Evolutionary conservation across 225 moss, liverwort and hornwort genomes (phyloP).

Genomic region (Anthoceros angustus): DNA sequence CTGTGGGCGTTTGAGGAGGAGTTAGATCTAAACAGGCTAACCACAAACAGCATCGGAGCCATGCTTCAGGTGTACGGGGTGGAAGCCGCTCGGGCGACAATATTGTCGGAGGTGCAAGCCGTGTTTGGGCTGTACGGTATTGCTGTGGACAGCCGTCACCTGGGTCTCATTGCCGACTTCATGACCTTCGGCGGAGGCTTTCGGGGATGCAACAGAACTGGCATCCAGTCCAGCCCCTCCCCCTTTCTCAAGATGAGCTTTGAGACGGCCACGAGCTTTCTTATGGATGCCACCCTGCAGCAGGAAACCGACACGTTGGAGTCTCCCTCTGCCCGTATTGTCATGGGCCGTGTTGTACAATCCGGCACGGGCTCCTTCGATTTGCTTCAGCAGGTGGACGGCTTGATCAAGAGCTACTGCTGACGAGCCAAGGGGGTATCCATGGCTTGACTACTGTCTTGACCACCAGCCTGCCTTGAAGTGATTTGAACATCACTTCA

Average conservation of each 20-base stretch:
- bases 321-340: conserved; percentile 84
- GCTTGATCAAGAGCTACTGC: conserved; percentile 21
- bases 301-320: conserved; percentile 63
- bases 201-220: conserved; percentile 73
- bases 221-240: conserved; percentile 70
- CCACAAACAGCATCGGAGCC: conserved; percentile 85
- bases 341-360: conserved; percentile 79
- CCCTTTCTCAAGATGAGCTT: conserved; percentile 97
- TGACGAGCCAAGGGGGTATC: no score
- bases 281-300: conserved; percentile 86
- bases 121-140: conserved; percentile 87
- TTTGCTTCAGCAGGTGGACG: conserved; percentile 68
- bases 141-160: conserved; percentile 68
- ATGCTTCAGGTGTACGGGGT: conserved; percentile 86
- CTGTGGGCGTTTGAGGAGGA: conserved; percentile 68
- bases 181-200: conserved; percentile 95
- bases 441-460: no score
- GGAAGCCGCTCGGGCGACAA: conserved; percentile 73
- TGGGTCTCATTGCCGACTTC: conserved; percentile 81
- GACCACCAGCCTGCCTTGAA: no score
- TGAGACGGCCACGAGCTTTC: conserved; percentile 81
- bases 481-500: no score
- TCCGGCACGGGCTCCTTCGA: conserved; percentile 90
- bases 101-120: conserved; percentile 74
- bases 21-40: conserved; percentile 64